Evolutionary conservation across 768 basidiomycete species (phyloP), one percentile per base, ranked within the genome.

Genomic region (Phlebiopsis gigantea): DNA sequence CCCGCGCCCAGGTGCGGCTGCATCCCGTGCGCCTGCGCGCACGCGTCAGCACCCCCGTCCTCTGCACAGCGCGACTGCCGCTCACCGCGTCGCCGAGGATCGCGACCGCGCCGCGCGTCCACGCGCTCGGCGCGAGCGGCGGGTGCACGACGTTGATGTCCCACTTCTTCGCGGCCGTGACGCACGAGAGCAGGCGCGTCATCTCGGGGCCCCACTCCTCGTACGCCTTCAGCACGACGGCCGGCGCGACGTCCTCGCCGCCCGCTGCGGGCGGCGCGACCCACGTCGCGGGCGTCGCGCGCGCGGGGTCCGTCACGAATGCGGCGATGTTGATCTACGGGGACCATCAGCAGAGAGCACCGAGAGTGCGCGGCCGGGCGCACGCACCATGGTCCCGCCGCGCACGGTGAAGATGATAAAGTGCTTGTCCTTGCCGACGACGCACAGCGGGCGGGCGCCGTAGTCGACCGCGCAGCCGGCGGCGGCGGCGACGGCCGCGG

Each of bases 1-100:
- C 83, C 83, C 0, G 81, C 75, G 2, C 81, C 82, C 9, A 84
- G 68, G 65, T 84, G 81, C 0, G 84, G 82, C 30, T 75, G 61
- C 82, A 83, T 83, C 0, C 70, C 80, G 61, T 84, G 83, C 8
- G 82, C 82, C 55, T 61, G 19, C 42, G n/a, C n/a, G n/a, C 82
- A 24, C 81, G 69, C n/a, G n/a, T n/a, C n/a, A n/a, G n/a, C n/a
- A n/a, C n/a, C n/a, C n/a, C n/a, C n/a, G n/a, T n/a, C n/a, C n/a
- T n/a, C n/a, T n/a, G n/a, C n/a, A n/a, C n/a, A n/a, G n/a, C n/a
- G n/a, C n/a, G n/a, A n/a, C n/a, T n/a, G n/a, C n/a, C n/a, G n/a
- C n/a, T n/a, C n/a, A n/a, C n/a, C n/a, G n/a, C n/a, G n/a, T n/a
- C n/a, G n/a, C n/a, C n/a, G n/a, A n/a, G n/a, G 22, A 84, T 70